These are phyloP conservation scores for Boechera retrofracta DNA, from an alignment of 345 rosid genomes.

Conservation along the genomic window DNA sequence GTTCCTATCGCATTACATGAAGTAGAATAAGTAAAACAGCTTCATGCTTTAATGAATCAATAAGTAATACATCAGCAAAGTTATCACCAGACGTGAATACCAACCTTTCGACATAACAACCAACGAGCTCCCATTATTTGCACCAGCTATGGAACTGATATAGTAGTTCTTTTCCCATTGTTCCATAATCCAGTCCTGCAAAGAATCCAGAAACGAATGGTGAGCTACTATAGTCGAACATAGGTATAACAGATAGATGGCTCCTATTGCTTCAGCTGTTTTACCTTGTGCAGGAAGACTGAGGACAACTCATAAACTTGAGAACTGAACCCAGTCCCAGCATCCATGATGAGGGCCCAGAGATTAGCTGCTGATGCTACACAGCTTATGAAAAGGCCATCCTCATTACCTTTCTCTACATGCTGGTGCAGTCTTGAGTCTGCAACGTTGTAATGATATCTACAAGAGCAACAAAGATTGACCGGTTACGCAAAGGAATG, in stretches of 20 bases:
- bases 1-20: conserved; percentile 61
- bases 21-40: conserved; percentile 29
- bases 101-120: conserved; percentile 97
- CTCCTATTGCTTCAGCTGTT: conserved; percentile 19
- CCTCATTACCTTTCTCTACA: conserved; percentile 93
- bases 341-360: conserved; percentile 99
- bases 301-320: conserved; percentile 90
- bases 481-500: conserved; percentile 17
- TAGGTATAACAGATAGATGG: conserved; percentile 4
- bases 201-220: conserved; percentile 35
- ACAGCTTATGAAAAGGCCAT: conserved; percentile 85
- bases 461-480: conserved; percentile 46
- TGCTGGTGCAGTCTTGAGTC: conserved; percentile 80
- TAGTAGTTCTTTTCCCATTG: conserved; percentile 97
- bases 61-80: background rate
- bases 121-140: conserved; percentile 86
- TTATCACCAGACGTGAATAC: conserved; percentile 22
- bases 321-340: conserved; percentile 88
- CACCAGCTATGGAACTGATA: conserved; percentile 93
- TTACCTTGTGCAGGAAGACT: conserved; percentile 89
- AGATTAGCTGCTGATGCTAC: conserved; percentile 88
- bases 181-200: conserved; percentile 98
- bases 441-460: conserved; percentile 96
- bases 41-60: background rate
- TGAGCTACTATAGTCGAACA: conserved; percentile 22